Evolutionary conservation across 2,329 filamentous ascomycete genomes (phyloP).

Genomic region (Trichophyton equinum): DNA sequence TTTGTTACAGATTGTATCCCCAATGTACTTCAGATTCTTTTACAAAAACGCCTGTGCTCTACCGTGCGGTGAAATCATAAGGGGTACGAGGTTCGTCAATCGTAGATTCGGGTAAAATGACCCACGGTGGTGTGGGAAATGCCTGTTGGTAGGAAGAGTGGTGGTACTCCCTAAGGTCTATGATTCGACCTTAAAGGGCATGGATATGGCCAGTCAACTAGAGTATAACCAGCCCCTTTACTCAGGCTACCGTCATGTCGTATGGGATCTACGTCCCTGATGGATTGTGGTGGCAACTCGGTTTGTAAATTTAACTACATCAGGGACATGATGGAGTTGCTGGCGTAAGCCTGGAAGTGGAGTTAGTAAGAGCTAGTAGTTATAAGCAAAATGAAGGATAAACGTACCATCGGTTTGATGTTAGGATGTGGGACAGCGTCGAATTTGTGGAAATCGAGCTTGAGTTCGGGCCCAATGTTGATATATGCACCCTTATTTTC

Average conservation of each 20-base stretch:
- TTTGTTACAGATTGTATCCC: background rate
- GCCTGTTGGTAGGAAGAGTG: background rate
- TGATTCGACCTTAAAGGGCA: background rate
- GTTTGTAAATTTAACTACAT: constrained; percentile 13
- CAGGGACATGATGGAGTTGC: constrained; percentile 28
- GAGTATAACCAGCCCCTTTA: background rate
- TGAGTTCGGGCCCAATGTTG: constrained; percentile 84
- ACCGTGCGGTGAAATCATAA: background rate
- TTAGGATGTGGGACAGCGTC: constrained; percentile 93
- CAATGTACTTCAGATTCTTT: background rate
- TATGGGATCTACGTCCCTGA: background rate
- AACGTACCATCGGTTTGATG: constrained; percentile 71
- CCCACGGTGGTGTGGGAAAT: background rate
- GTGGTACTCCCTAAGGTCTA: background rate
- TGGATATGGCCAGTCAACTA: background rate
- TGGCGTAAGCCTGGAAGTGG: constrained; percentile 34
- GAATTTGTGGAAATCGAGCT: constrained; percentile 85
- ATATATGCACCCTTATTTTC: constrained; percentile 98
- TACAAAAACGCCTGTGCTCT: background rate
- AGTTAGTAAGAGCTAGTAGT: background rate
- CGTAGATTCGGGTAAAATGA: background rate
- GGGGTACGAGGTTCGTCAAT: background rate
- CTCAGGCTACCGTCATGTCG: background rate
- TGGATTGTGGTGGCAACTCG: background rate
- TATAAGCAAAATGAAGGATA: background rate